phyloP scores from a whole-genome alignment of 2,329 filamentous ascomycete species.

The Colletotrichum lindemuthianum region DNA sequence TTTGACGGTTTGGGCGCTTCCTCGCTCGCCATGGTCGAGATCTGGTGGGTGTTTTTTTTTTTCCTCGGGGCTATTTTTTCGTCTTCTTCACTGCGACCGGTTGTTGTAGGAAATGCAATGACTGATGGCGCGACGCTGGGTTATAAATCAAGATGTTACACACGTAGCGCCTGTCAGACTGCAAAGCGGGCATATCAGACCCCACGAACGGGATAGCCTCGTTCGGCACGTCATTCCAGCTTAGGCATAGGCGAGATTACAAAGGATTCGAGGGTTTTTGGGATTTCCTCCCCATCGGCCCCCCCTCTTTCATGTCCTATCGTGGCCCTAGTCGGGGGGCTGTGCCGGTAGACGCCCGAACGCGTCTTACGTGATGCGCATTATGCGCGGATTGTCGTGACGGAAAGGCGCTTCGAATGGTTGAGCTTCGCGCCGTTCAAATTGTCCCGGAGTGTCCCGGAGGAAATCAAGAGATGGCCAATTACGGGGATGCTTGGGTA shows the following conservation, averaged over 20 bases:
- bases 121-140: not conserved
- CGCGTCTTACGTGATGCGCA: too few species aligned
- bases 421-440: not conserved
- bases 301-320: not conserved
- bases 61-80: not conserved
- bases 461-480: not conserved
- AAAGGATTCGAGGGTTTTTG: not conserved
- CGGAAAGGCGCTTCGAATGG: not conserved
- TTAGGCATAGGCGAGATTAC: not conserved
- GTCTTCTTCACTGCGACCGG: too few species aligned
- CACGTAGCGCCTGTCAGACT: too few species aligned
- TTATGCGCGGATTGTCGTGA: too few species aligned
- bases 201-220: not conserved
- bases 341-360: too few species aligned
- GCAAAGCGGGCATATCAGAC: not conserved
- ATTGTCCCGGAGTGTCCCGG: not conserved
- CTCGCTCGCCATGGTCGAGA: conserved; percentile 29
- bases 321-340: too few species aligned
- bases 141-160: not conserved
- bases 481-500: conserved; percentile 3
- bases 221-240: too few species aligned
- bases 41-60: too few species aligned
- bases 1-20: conserved; percentile 39
- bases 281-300: too few species aligned
- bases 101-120: not conserved